These are phyloP conservation scores for Eryngium alpinum DNA, from an alignment of 140 eudicot species.

Conservation along the genomic window DNA sequence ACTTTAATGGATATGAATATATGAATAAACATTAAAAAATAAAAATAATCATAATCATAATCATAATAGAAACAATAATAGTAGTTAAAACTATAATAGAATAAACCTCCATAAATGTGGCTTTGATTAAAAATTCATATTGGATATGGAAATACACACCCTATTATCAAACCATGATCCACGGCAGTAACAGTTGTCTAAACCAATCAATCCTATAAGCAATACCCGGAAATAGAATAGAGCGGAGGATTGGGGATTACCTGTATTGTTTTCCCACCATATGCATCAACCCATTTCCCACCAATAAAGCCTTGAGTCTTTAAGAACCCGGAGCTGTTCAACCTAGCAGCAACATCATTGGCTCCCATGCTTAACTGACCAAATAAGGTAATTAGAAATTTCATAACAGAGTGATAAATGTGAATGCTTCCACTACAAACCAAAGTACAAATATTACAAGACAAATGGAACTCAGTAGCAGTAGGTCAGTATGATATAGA, in stretches of 20 bases:
- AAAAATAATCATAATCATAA: background rate
- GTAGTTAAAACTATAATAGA: background rate
- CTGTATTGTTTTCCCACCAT: slow-evolving; percentile 68
- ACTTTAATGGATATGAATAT: background rate
- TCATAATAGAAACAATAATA: background rate
- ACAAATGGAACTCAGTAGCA: background rate
- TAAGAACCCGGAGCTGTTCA: slow-evolving; percentile 54
- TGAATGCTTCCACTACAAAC: background rate
- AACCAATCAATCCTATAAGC: background rate
- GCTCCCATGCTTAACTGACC: slow-evolving; percentile 58
- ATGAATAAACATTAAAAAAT: slow-evolving; percentile 1
- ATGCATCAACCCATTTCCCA: slow-evolving; percentile 83
- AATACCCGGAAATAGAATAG: background rate
- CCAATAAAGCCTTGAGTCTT: slow-evolving; percentile 66
- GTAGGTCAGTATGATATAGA: background rate
- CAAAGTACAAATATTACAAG: background rate
- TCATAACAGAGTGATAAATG: background rate
- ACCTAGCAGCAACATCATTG: slow-evolving; percentile 45
- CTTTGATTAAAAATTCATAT: background rate
- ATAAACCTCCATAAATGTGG: background rate
- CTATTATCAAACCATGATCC: background rate
- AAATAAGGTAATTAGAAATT: slow-evolving; percentile 7
- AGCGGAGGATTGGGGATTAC: slow-evolving; percentile 21
- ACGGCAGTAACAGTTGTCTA: background rate
- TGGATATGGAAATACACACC: background rate